These are phyloP conservation scores for Beverwykella pulmonaria DNA, from an alignment of 495 filamentous ascomycete species.

Conservation along the genomic window DNA sequence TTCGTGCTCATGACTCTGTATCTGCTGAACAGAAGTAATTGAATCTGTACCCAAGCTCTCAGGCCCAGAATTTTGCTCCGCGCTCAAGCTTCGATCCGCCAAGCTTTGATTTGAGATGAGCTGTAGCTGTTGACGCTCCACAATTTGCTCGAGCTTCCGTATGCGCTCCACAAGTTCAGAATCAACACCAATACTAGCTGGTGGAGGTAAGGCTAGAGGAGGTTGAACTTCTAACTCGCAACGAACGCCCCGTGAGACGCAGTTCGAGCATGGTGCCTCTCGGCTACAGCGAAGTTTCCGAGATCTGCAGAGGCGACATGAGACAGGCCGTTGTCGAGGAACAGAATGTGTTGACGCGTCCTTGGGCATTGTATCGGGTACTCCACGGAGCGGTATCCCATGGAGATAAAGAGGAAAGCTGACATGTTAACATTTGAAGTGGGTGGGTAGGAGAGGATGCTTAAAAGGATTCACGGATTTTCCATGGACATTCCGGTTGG, in stretches of 20 bases:
- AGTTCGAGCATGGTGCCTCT: slow-evolving; percentile 42
- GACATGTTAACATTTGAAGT: too few relatives aligned
- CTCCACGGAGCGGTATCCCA: neutral
- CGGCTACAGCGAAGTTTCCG: slow-evolving; percentile 43
- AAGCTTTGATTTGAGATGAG: neutral
- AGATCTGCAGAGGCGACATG: slow-evolving; percentile 25
- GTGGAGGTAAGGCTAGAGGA: neutral
- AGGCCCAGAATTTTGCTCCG: neutral
- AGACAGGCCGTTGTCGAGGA: slow-evolving; percentile 29
- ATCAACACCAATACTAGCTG: neutral
- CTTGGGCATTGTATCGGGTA: slow-evolving; percentile 30
- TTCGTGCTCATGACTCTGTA: neutral
- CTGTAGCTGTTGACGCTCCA: neutral
- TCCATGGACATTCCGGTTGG: too few relatives aligned
- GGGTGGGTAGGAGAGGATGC: too few relatives aligned
- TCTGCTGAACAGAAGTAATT: neutral
- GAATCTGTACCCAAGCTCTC: neutral
- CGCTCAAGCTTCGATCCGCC: too few relatives aligned
- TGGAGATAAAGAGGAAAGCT: neutral
- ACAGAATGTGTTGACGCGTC: neutral
- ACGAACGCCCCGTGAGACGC: slow-evolving; percentile 30
- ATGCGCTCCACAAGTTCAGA: slow-evolving; percentile 21
- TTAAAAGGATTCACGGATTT: neutral
- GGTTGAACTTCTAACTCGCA: neutral
- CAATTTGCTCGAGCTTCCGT: slow-evolving; percentile 20